Evolutionary conservation across 23 red algal species (phyloP).

Genomic region (Agarophyton chilense): DNA sequence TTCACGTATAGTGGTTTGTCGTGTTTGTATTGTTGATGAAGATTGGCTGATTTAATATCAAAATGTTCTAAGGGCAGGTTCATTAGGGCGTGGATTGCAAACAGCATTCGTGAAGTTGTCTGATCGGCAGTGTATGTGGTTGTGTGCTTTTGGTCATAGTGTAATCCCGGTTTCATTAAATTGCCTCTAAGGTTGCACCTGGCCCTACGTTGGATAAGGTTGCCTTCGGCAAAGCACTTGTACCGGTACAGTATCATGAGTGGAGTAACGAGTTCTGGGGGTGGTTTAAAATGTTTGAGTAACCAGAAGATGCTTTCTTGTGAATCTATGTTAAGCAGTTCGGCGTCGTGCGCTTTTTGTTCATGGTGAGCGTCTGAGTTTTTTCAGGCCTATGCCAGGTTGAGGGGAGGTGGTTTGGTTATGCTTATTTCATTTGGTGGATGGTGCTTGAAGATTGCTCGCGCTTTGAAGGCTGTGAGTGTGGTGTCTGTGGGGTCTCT

Average conservation of each 20-base stretch:
- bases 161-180: not conserved
- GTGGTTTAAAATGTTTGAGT: too few species aligned
- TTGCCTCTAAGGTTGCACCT: not conserved
- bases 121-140: slow-evolving; percentile 9
- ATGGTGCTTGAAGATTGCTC: not conserved
- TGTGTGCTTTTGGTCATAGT: slow-evolving; percentile 3
- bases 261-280: not conserved
- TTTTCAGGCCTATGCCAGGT: not conserved
- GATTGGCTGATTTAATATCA: slow-evolving; percentile 6
- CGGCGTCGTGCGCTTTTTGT: not conserved
- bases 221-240: not conserved
- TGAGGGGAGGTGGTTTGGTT: not conserved
- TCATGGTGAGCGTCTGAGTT: not conserved
- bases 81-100: not conserved
- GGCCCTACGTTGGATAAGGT: not conserved
- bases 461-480: not conserved
- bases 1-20: not conserved
- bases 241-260: not conserved
- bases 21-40: not conserved
- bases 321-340: not conserved
- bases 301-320: not conserved
- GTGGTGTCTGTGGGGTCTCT: not conserved
- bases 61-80: not conserved
- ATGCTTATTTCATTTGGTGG: not conserved
- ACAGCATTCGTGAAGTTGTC: not conserved